A percentile compares a stretch with the other conserved stretches of the same genome.
Conservation (phyloP, 768 basidiomycete species). For the Artomyces pyxidatus region DNA sequence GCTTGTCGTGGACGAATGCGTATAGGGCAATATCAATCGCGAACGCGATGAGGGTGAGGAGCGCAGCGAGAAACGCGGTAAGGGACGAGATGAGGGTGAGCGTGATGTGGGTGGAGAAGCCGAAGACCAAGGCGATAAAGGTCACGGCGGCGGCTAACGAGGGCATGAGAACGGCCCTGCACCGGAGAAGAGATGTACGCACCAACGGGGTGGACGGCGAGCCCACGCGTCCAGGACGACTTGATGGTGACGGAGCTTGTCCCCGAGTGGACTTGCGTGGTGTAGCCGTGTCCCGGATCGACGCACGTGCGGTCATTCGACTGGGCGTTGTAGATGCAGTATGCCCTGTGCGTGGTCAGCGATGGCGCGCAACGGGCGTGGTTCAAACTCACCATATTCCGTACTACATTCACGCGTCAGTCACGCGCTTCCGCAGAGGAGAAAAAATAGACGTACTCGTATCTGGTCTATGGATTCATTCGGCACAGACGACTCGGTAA, state of each 20-base stretch:
- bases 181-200: not conserved
- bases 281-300: constrained; percentile 48
- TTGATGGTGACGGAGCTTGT: constrained; percentile 34
- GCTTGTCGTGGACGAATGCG: constrained; percentile 49
- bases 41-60: constrained; percentile 64
- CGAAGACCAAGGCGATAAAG: constrained; percentile 55
- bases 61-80: constrained; percentile 58
- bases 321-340: constrained; percentile 41
- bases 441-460: constrained; percentile 12
- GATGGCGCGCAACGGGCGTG: not conserved
- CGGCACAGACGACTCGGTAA: constrained; percentile 10
- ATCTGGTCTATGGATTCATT: constrained; percentile 46
- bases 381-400: constrained; percentile 54
- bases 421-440: not conserved
- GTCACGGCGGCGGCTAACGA: constrained; percentile 41
- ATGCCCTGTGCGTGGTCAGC: constrained; percentile 37
- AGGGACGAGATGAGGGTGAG: constrained; percentile 36
- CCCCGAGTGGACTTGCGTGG: constrained; percentile 31
- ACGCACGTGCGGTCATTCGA: constrained; percentile 42
- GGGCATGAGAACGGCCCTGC: not conserved
- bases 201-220: constrained; percentile 74
- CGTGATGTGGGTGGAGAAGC: constrained; percentile 49
- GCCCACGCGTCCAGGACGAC: constrained; percentile 62
- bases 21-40: constrained; percentile 71
- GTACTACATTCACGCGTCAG: constrained; percentile 34